Evolutionary conservation across 73 alveolate species (phyloP).

Genomic region (Uronychia setigera): DNA sequence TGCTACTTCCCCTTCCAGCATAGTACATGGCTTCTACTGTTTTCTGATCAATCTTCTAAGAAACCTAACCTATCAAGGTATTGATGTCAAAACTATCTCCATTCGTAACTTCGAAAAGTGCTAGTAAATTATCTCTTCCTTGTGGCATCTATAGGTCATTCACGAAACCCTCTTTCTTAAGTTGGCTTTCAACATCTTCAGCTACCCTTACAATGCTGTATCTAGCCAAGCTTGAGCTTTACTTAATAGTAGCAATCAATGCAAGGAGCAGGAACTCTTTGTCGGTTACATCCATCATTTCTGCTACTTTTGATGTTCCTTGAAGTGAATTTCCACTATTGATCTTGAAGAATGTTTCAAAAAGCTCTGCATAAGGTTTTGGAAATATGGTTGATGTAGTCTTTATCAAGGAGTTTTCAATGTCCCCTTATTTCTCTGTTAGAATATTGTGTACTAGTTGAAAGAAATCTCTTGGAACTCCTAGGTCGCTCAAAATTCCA

Average conservation of each 20-base stretch:
- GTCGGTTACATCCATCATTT: neutral
- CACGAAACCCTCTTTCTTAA: neutral
- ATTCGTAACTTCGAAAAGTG: neutral
- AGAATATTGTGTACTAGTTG: neutral
- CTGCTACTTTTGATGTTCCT: neutral
- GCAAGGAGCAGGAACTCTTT: neutral
- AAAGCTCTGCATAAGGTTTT: neutral
- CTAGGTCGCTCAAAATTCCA: neutral
- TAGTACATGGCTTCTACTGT: neutral
- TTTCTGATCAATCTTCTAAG: neutral
- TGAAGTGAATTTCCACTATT: neutral
- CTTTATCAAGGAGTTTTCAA: neutral
- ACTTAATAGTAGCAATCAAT: neutral
- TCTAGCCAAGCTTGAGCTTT: neutral
- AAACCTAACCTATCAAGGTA: neutral
- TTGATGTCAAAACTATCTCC: neutral
- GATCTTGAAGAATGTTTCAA: conserved; percentile 1
- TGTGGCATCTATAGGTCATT: neutral
- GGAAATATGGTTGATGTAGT: neutral
- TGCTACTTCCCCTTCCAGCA: neutral
- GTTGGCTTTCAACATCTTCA: neutral
- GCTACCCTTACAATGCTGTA: neutral
- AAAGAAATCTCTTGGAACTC: neutral
- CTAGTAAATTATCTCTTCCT: neutral
- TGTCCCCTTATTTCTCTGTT: neutral